A percentile compares a stretch with the other conserved stretches of the same genome.
These are phyloP conservation scores for Pleurotus sapidus DNA, from an alignment of 768 basidiomycete species.

Conservation along the genomic window DNA sequence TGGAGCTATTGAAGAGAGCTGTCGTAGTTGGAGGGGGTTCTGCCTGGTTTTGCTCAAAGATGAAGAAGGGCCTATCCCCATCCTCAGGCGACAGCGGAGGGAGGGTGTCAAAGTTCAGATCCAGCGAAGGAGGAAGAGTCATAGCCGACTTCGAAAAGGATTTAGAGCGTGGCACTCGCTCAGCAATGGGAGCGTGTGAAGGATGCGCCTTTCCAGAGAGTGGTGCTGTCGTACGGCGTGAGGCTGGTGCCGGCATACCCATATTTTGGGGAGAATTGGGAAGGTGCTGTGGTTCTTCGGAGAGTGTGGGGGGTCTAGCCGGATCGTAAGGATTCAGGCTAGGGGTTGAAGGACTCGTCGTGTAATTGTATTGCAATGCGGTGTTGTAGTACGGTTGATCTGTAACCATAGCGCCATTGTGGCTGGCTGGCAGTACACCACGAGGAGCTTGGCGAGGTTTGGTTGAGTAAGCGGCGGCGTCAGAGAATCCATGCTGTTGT, in stretches of 20 bases:
- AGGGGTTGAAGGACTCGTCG: not conserved
- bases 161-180: not conserved
- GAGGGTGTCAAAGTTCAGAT: constrained; percentile 1
- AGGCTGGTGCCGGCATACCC: not conserved
- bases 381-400: constrained; percentile 1
- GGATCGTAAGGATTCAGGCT: not conserved
- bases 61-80: constrained; percentile 5
- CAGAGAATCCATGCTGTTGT: not conserved
- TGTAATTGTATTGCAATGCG: not conserved
- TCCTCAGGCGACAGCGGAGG: constrained; percentile 5
- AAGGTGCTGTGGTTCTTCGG: not conserved
- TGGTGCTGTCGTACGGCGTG: not conserved
- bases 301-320: not conserved
- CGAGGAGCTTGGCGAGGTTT: constrained; percentile 2
- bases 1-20: not conserved
- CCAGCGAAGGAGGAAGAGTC: not conserved
- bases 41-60: not conserved
- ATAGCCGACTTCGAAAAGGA: not conserved
- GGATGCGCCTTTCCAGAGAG: not conserved
- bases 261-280: not conserved
- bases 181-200: not conserved
- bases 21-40: not conserved
- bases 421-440: not conserved
- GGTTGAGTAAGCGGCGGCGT: not conserved
- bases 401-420: not conserved